Evolutionary conservation across 108 stramenopile species (phyloP), one percentile per base, ranked within the genome.

Genomic region (Nannochloropsis oceanica): DNA sequence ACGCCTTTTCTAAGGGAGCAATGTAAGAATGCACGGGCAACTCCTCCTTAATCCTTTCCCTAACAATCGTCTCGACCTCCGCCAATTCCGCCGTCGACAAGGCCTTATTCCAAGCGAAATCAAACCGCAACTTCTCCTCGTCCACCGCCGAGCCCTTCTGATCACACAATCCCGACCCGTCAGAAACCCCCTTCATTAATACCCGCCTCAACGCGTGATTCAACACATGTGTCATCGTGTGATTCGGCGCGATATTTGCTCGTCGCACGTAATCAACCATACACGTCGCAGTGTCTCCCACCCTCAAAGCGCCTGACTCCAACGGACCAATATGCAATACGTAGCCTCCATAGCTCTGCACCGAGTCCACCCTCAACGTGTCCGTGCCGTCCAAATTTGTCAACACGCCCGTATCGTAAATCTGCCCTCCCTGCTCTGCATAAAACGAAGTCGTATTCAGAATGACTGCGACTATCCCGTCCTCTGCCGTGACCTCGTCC

Each of bases 201-300:
- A 96, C 96, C 86, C 95, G 92, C 82, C 92, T 90, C 24, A 98
- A 89, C 11, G 98, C 99, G 88, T 91, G 95, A 92, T 99, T 99
- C 73, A 99, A 94, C 82, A 98, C 93, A 90, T 98, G 97, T 9
- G 99, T 99, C 97, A 98, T 98, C 83, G 97, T 98, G 91, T 99
- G 99, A 91, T 99, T 99, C 80, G 97, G 93, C 42, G 97, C 96
- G 87, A 99, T 82, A 10, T 80, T 81, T 27, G 88, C 89, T 81
- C 96, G 95, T n/a, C 99, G 96, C 22, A 93, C 94, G 90, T 98
- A 99, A 91, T 99, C 96, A 44, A 99, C 99, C 44, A 85, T 85
- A 87, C 94, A 94, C 43, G 91, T 91, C 79, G 93, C 93, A 13
- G 88, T 79, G 85, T 95, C 94, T 73, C 94, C 94, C 26, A 95